Evolutionary conservation across 495 filamentous ascomycete species (phyloP), one percentile per base, ranked within the genome.

Genomic region (Neurospora cerealis): DNA sequence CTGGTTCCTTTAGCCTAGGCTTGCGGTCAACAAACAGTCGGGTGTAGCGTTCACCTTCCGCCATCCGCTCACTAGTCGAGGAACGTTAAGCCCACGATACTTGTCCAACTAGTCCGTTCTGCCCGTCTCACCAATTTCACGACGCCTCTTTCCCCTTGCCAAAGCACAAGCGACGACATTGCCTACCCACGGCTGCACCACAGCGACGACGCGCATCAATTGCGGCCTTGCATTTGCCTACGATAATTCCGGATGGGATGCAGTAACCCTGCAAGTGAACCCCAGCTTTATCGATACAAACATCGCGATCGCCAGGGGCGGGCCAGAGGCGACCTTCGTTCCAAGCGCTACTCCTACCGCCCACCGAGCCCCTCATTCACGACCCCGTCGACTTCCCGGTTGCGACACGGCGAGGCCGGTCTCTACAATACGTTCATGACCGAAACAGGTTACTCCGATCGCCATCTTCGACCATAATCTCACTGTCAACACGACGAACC

Each of bases 251-350:
- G 54, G 5, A 66, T 66, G 54, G 54, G 54, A 66, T 66, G 54
- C 54, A 34, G 54, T 36, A 66, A 66, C 54, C 54, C 54, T 66
- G 54, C 54, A 66, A 62, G 28, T 62, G 54, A 66, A 66, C 54
- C 54, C 54, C 71, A 38, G 66, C 46, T 75, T 78, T 78, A 80
- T 80, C 79, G 76, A 79, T 76, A 79, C 76, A 75, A 66, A 73
- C 70, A 48, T 69, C 69, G 48, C 73, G 70, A 73, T 71, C 72
- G 62, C 54, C 71, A 70, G 71, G 73, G 42, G 72, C 73, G 73
- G 42, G 72, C 73, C 54, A 54, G 54, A 66, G 28, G 28, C 15
- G 54, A 66, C 54, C 32, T 70, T 34, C 54, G 54, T 24, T 41
- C 60, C 28, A 36, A 17, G 24, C 70, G 36, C 38, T 72, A 39